phyloP scores from a whole-genome alignment of 2,329 filamentous ascomycete species.

The Aspergillus persii region DNA sequence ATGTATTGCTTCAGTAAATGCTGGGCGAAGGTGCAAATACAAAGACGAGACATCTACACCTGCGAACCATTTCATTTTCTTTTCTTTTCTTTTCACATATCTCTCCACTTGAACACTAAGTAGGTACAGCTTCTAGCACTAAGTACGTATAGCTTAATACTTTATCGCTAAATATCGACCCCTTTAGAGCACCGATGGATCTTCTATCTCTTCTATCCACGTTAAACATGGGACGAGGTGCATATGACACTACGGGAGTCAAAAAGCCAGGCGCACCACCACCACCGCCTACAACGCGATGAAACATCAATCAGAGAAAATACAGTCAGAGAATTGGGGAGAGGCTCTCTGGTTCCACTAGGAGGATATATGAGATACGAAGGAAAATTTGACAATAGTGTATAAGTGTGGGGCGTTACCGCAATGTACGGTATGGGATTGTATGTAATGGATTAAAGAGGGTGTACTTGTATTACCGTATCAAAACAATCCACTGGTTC shows the following conservation, averaged over 20 bases:
- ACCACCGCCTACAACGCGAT: not conserved
- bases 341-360: not conserved
- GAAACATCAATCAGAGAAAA: not conserved
- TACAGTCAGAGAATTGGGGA: not conserved
- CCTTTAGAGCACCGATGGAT: not conserved
- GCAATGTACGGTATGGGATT: too few species aligned
- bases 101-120: not conserved
- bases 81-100: not conserved
- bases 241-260: not conserved
- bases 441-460: not conserved
- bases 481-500: not conserved
- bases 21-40: not conserved
- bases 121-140: not conserved
- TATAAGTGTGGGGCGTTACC: too few species aligned
- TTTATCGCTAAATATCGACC: not conserved
- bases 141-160: too few species aligned
- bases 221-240: not conserved
- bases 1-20: not conserved
- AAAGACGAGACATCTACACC: not conserved
- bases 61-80: too few species aligned
- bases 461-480: not conserved
- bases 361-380: not conserved
- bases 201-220: too few species aligned
- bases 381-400: not conserved
- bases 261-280: not conserved